A percentile compares a stretch with the other conserved stretches of the same genome.
phyloP scores from a whole-genome alignment of 306 rosid species.

The Castanea crenata region DNA sequence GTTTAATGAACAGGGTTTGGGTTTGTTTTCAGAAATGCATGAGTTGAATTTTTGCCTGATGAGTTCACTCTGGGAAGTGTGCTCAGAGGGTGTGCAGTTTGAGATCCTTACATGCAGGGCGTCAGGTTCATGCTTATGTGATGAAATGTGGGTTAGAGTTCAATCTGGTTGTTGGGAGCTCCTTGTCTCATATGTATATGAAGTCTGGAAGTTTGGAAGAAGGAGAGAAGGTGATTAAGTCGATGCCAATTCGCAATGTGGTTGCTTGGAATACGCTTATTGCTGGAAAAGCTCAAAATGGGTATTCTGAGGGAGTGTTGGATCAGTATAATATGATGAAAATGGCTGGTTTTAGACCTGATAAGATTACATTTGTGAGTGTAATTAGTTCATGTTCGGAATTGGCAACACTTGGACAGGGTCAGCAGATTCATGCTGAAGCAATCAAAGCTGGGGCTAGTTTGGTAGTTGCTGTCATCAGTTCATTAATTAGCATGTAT shows the following conservation, averaged over 20 bases:
- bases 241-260: slow-evolving; percentile 64
- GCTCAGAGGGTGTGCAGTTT: slow-evolving; percentile 84
- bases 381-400: slow-evolving; percentile 73
- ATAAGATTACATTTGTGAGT: slow-evolving; percentile 73
- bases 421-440: slow-evolving; percentile 87
- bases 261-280: slow-evolving; percentile 96
- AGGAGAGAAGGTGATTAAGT: slow-evolving; percentile 62
- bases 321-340: slow-evolving; percentile 72
- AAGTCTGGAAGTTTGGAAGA: slow-evolving; percentile 69
- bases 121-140: slow-evolving; percentile 70
- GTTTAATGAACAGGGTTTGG: slow-evolving; percentile 55
- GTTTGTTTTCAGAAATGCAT: slow-evolving; percentile 58
- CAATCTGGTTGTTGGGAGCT: slow-evolving; percentile 73
- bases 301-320: slow-evolving; percentile 56
- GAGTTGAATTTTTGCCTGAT: slow-evolving; percentile 62
- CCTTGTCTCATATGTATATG: slow-evolving; percentile 94
- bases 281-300: slow-evolving; percentile 82
- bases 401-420: slow-evolving; percentile 78
- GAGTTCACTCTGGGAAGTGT: slow-evolving; percentile 78
- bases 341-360: slow-evolving; percentile 67
- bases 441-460: slow-evolving; percentile 71
- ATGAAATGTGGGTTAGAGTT: slow-evolving; percentile 71
- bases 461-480: slow-evolving; percentile 52
- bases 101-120: slow-evolving; percentile 48
- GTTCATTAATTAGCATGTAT: slow-evolving; percentile 85